Evolutionary conservation across 2,329 filamentous ascomycete genomes (phyloP), one percentile per base, ranked within the genome.

Genomic region (Ophiostoma perfectum): DNA sequence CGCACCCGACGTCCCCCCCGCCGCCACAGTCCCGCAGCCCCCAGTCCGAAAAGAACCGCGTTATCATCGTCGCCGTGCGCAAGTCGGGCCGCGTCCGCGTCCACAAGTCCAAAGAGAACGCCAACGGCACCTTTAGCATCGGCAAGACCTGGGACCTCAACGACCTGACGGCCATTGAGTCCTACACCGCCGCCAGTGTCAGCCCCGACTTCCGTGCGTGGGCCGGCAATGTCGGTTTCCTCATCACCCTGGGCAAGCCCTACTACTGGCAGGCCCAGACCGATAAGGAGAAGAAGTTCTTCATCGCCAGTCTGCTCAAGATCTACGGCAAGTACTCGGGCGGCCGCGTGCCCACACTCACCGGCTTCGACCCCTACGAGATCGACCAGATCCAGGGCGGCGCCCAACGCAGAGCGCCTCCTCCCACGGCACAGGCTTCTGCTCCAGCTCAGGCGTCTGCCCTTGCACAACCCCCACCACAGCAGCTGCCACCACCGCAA

Each of bases 121-220:
- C 86, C 68, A 97, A 97, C 77, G 93, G 93, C 68, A 88, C 91
- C 38, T 99, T 97, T 78, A 98, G 94, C 27, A 97, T 99, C 73
- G 95, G 95, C 73, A 99, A 99, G 81, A 97, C 95, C 3, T 99
- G 95, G 95, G 91, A 93, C 77, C 85, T 99, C 73, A 94, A 98
- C 78, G 95, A 99, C 76, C 81, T 99, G 65, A 85, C 86, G 4
- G 84, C 86, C 63, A 91, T 99, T 72, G 90, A 96, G 77, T 95
- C 92, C 39, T 98, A 89, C 75, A 89, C 87, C 6, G 84, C 88
- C 60, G 78, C 86, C 27, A 79, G 82, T 77, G 75, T 85, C 82
- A 75, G 82, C 78, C 73, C 89, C 72, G 76, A 85, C 80, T 73
- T 85, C 83, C 78, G 90, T 84, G 79, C 90, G 76, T 96, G 91